Evolutionary conservation across 148 eudicot species (phyloP).

Genomic region (Chenopodium album): DNA sequence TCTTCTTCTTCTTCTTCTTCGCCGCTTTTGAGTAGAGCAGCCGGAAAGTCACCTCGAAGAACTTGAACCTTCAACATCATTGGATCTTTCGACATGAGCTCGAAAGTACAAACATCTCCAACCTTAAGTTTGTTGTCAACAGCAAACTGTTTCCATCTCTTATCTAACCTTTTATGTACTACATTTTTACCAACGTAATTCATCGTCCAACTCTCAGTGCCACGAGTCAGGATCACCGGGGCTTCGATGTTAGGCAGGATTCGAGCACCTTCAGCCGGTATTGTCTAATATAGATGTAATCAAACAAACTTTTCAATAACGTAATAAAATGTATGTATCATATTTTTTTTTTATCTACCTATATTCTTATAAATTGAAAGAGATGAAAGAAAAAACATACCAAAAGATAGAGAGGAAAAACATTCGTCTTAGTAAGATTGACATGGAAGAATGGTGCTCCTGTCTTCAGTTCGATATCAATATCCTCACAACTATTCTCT

Average conservation of each 20-base stretch:
- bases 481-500: too few relatives aligned
- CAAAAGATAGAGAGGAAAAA: not conserved
- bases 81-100: conserved; percentile 19
- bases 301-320: too few relatives aligned
- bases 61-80: conserved; percentile 46
- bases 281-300: conserved; percentile 1
- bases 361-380: not conserved
- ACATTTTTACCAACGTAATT: conserved; percentile 10
- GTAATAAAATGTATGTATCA: too few relatives aligned
- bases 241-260: conserved; percentile 26
- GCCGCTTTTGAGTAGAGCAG: conserved; percentile 11
- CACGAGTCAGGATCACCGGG: conserved; percentile 26
- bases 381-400: not conserved
- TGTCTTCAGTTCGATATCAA: not conserved
- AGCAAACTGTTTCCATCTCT: conserved; percentile 38
- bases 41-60: conserved; percentile 40
- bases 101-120: conserved; percentile 51
- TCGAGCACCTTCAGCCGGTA: conserved; percentile 25
- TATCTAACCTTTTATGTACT: conserved; percentile 20
- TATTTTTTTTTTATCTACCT: too few relatives aligned
- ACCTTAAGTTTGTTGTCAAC: conserved; percentile 37
- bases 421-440: not conserved
- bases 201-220: conserved; percentile 39
- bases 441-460: not conserved
- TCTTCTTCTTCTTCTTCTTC: too few relatives aligned